Evolutionary conservation across 805 yeast species (phyloP).

Genomic region (Saccharomyces kudriavzevii): DNA sequence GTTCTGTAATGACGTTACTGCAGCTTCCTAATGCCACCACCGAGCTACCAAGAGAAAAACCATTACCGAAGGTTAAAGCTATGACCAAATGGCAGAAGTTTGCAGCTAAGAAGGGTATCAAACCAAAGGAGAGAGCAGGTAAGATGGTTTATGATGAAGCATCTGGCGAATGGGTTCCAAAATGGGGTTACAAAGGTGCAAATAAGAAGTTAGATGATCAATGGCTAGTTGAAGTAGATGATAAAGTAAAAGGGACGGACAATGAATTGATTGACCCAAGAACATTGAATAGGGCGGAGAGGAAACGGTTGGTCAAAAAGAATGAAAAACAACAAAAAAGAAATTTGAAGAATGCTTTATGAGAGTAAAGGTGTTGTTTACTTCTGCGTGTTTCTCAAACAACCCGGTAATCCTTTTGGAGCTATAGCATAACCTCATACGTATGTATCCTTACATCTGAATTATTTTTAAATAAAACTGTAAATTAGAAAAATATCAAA

Average conservation of each 20-base stretch:
- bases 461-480: background rate
- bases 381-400: background rate
- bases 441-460: background rate
- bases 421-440: background rate
- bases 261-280: slow-evolving; percentile 82
- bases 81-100: slow-evolving; percentile 95
- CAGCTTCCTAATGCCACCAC: slow-evolving; percentile 79
- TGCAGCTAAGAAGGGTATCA: slow-evolving; percentile 92
- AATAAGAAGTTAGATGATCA: slow-evolving; percentile 82
- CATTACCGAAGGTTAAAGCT: slow-evolving; percentile 86
- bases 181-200: slow-evolving; percentile 96
- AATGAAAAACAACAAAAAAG: slow-evolving; percentile 78
- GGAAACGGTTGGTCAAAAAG: slow-evolving; percentile 78
- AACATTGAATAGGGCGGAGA: slow-evolving; percentile 67
- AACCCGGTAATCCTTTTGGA: background rate
- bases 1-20: slow-evolving; percentile 71
- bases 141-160: slow-evolving; percentile 87
- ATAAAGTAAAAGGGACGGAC: slow-evolving; percentile 48
- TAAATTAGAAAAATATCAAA: background rate
- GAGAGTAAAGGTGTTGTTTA: slow-evolving; percentile 6
- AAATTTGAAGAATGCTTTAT: slow-evolving; percentile 43
- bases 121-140: slow-evolving; percentile 82
- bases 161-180: slow-evolving; percentile 89
- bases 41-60: slow-evolving; percentile 86
- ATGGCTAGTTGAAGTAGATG: slow-evolving; percentile 94